Evolutionary conservation across 805 yeast genomes (phyloP), one percentile per base, ranked within the genome.

Genomic region (Suhomyces sp.): DNA sequence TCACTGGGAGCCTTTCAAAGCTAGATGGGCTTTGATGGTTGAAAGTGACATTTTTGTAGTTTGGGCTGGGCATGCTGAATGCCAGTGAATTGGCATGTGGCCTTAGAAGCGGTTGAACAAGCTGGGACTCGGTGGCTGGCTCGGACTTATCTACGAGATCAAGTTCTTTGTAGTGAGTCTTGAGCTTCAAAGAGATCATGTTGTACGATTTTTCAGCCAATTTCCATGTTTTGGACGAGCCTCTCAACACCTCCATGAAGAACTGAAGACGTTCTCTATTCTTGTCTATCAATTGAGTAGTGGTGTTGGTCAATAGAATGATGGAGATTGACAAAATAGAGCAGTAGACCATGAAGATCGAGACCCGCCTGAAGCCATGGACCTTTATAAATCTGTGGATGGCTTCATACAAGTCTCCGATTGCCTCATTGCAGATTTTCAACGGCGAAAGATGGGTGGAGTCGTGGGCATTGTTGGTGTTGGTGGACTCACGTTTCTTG

Each of bases 291-390:
- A 70, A 54, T 49, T 62, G 62, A 17, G 60, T 61, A 27, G 64
- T 58, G 5, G 71, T 64, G 44, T 70, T 69, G 9, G 73, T 66
- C 51, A 74, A 64, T 36, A 76, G 60, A 10, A 74, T 66, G 24
- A 76, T 72, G 12, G 81, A 76, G 8, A 77, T 72, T 12, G 79
- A 71, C 44, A 78, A 65, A 57, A 79, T 77, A 31, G 77, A 69
- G 50, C 81, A 72, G 58, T 80, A 80, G 2, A 79, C 77, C 42
- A 78, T 74, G 56, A 79, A 72, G 3, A 79, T 72, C 1, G 83
- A 79, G 3, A 75, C 74, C 45, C 74, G 64, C 26, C 71, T 62
- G 26, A 66, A 69, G 1, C 80, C 80, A 57, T 78, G 81, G 1
- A 65, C 64, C 13, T 55, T 56, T 46, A 68, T 62, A 57, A 79